Evolutionary conservation across 106 monocot species (phyloP).

Genomic region (Dendrobium officinale): DNA sequence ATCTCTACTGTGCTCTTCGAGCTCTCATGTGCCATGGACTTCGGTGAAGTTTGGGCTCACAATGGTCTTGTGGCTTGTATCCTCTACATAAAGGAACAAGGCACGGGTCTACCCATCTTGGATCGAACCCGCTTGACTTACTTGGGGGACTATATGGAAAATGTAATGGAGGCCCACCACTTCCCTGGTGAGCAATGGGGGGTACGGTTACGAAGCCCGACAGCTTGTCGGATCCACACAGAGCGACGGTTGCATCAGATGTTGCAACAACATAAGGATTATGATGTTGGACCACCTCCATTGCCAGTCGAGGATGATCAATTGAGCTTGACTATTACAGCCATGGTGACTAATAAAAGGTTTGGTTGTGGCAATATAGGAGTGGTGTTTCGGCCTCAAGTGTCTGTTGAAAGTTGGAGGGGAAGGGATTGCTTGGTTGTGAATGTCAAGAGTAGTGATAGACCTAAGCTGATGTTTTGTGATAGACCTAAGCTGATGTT

Average conservation of each 20-base stretch:
- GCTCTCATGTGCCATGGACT: slow-evolving; percentile 10
- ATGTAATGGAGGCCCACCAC: slow-evolving; percentile 24
- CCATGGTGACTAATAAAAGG: not conserved
- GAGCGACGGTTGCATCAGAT: slow-evolving; percentile 24
- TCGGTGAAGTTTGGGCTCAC: slow-evolving; percentile 46
- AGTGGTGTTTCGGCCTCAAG: not conserved
- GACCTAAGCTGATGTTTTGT: slow-evolving; percentile 62
- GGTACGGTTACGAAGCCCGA: slow-evolving; percentile 8
- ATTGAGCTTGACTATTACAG: not conserved
- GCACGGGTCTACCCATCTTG: not conserved
- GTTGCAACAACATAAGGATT: slow-evolving; percentile 39
- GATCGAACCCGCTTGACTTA: slow-evolving; percentile 10
- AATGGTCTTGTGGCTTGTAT: slow-evolving; percentile 36
- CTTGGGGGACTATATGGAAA: slow-evolving; percentile 27
- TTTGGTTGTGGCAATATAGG: no score
- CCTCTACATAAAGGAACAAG: slow-evolving; percentile 21
- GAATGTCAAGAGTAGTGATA: slow-evolving; percentile 50
- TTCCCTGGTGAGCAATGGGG: slow-evolving; percentile 3
- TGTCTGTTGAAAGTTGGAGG: slow-evolving; percentile 26
- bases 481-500: slow-evolving; percentile 72
- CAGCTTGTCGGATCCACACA: not conserved
- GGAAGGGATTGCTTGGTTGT: slow-evolving; percentile 68
- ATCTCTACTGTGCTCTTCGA: slow-evolving; percentile 34
- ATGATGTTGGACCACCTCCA: slow-evolving; percentile 15
- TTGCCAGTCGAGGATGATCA: slow-evolving; percentile 16